phyloP scores from a whole-genome alignment of 441 rosid genomes.

The Raphanus hybrid region DNA sequence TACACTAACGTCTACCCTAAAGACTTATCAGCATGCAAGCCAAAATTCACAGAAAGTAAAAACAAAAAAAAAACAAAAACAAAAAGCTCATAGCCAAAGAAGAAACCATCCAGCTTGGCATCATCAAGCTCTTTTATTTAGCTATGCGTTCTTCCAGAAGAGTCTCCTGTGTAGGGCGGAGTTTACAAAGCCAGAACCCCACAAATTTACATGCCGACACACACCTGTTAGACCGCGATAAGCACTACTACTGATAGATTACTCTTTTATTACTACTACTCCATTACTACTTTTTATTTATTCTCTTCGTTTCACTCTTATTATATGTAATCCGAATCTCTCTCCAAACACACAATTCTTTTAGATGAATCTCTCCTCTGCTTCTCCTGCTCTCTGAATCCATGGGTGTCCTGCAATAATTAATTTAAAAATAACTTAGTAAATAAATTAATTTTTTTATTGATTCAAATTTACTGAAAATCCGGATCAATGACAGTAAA shows the following conservation, averaged over 20 bases:
- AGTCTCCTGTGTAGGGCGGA: constrained; percentile 17
- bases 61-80: too few species aligned
- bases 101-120: constrained; percentile 2
- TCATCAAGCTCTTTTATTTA: constrained; percentile 10
- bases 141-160: constrained; percentile 28
- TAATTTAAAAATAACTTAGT: neutral
- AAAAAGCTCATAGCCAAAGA: constrained; percentile 22
- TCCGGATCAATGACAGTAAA: neutral
- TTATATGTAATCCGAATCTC: neutral
- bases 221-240: constrained; percentile 10
- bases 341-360: neutral
- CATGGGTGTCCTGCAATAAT: constrained; percentile 39
- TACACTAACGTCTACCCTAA: constrained; percentile 20
- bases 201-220: constrained; percentile 23
- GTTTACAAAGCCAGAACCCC: constrained; percentile 21
- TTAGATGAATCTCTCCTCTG: constrained; percentile 39
- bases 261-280: too few species aligned
- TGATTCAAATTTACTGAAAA: too few species aligned
- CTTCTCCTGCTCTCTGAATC: constrained; percentile 41
- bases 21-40: too few species aligned
- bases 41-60: neutral
- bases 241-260: neutral
- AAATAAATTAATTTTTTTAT: too few species aligned
- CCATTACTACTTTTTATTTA: neutral
- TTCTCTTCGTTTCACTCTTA: neutral